Evolutionary conservation across 2,329 filamentous ascomycete species (phyloP).

Genomic region (Elsinoe perseae): DNA sequence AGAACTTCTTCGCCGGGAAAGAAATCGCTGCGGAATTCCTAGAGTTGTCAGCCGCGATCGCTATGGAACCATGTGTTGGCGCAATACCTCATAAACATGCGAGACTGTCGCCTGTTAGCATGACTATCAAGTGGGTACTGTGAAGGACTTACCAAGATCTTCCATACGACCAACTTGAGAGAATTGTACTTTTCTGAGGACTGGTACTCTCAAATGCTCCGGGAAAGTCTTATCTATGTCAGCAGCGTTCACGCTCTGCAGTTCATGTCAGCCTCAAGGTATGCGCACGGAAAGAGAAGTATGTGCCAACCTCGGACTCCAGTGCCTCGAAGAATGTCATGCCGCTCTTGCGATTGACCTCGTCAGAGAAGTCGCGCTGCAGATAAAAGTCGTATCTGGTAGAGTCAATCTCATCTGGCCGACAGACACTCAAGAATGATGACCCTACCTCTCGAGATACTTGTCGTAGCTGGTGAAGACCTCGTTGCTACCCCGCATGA

Average conservation of each 20-base stretch:
- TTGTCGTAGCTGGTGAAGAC: slow-evolving; percentile 82
- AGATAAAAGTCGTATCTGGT: slow-evolving; percentile 85
- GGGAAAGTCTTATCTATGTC: slow-evolving; percentile 91
- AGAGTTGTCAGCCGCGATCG: slow-evolving; percentile 18
- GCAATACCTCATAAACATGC: slow-evolving; percentile 51
- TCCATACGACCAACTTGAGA: slow-evolving; percentile 84
- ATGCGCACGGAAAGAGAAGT: slow-evolving; percentile 10
- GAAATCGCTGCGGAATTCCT: slow-evolving; percentile 79
- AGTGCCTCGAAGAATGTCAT: slow-evolving; percentile 89
- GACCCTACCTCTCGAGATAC: slow-evolving; percentile 68
- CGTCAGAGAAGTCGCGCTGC: slow-evolving; percentile 87
- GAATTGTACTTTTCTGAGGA: slow-evolving; percentile 85
- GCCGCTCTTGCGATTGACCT: slow-evolving; percentile 87
- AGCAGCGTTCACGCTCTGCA: slow-evolving; percentile 57
- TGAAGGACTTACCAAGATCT: slow-evolving; percentile 57
- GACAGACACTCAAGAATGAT: background rate
- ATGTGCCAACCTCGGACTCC: slow-evolving; percentile 29
- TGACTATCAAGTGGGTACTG: no score
- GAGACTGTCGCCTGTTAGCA: slow-evolving; percentile 34
- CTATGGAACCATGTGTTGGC: background rate
- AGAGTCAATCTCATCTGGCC: no score
- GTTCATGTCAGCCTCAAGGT: slow-evolving; percentile 20
- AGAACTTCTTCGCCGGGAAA: slow-evolving; percentile 82
- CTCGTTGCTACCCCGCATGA: slow-evolving; percentile 83
- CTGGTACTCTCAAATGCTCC: slow-evolving; percentile 80